Percentiles rank a stretch among this genome's conserved stretches.
phyloP scores from a whole-genome alignment of 768 basidiomycete species.

The Clathrus columnatus region DNA sequence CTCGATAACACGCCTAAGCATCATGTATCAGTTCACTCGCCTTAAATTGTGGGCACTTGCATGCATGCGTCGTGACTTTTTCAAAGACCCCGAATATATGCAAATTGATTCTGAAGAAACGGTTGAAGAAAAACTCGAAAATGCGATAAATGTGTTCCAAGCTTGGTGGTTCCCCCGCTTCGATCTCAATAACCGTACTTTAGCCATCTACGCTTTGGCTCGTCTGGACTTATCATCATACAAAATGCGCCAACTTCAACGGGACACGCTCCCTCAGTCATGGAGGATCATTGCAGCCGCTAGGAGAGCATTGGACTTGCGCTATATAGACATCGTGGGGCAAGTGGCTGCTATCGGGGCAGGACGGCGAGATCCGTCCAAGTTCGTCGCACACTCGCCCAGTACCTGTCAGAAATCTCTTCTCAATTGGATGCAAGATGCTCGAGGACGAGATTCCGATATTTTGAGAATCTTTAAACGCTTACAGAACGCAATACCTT shows the following conservation, averaged over 20 bases:
- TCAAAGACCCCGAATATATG: neutral
- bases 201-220: neutral
- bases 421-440: neutral
- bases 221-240: neutral
- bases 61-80: neutral
- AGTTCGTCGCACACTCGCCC: neutral
- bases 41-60: neutral
- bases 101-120: neutral
- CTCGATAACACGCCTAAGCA: neutral
- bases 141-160: neutral
- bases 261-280: neutral
- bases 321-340: neutral
- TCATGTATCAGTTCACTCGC: neutral
- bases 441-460: neutral
- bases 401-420: neutral
- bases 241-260: neutral
- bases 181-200: neutral
- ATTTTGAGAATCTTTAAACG: neutral
- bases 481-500: neutral
- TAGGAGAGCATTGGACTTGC: neutral
- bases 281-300: neutral
- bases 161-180: neutral
- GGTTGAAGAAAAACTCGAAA: neutral
- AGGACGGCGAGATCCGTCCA: no score
- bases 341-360: neutral